These are phyloP conservation scores for Immersiporthe knoxdaviesiana DNA, from an alignment of 2,329 filamentous ascomycete species.

Conservation along the genomic window DNA sequence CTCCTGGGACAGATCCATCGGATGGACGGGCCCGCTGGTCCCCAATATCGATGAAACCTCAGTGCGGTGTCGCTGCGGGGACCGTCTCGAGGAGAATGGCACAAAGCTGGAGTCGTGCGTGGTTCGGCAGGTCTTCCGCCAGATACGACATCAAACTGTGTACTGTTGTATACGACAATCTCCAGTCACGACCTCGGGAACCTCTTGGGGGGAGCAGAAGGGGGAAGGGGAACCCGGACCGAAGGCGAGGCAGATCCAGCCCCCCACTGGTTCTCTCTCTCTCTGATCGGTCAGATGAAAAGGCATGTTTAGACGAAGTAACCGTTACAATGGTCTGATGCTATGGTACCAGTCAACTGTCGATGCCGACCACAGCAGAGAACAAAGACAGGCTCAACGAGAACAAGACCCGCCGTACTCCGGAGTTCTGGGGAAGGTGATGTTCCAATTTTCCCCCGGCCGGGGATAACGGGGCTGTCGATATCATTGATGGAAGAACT, in stretches of 20 bases:
- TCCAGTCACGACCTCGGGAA: background rate
- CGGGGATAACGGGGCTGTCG: constrained; percentile 12
- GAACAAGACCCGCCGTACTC: background rate
- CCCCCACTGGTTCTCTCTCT: too few species aligned
- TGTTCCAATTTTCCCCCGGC: constrained; percentile 16
- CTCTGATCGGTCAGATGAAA: background rate
- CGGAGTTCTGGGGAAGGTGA: constrained; percentile 6
- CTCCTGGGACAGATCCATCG: background rate
- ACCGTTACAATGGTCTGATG: constrained; percentile 1
- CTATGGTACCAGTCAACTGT: background rate
- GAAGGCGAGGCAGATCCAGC: background rate
- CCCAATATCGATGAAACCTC: background rate
- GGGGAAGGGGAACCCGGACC: background rate
- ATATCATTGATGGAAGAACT: constrained; percentile 31
- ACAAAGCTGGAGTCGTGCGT: background rate
- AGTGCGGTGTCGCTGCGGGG: background rate
- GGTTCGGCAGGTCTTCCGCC: background rate
- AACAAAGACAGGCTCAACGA: background rate
- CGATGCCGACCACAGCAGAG: background rate
- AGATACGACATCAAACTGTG: background rate
- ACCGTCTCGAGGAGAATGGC: background rate
- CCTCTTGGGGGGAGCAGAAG: background rate
- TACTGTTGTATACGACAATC: background rate
- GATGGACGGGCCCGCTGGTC: background rate
- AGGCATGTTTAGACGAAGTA: background rate